A percentile compares a stretch with the other conserved stretches of the same genome.
Conservation (phyloP, 176 grass and related monocot genomes). For the Oryza rufipogon region DNA sequence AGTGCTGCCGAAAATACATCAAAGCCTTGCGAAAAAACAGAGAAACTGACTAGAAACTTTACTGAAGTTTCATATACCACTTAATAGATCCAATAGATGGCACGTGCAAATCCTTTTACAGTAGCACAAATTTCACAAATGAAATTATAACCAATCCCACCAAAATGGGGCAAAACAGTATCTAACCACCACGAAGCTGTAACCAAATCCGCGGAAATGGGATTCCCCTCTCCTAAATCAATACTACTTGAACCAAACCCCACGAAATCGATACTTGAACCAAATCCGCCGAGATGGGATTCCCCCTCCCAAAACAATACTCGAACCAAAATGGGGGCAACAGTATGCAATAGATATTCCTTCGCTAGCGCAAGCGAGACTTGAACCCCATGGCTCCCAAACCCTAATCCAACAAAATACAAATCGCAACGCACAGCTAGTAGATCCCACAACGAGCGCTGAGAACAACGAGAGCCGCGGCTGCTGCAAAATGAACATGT, state of each 20-base stretch:
- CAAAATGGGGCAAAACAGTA: not conserved
- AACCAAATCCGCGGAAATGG: too few species aligned
- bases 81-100: not conserved
- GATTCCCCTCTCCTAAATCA: not conserved
- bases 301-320: not conserved
- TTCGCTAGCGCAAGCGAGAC: not conserved
- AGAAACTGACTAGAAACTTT: not conserved
- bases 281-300: not conserved
- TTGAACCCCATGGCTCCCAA: not conserved
- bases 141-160: not conserved
- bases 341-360: too few species aligned
- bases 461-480: not conserved
- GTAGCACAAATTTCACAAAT: not conserved
- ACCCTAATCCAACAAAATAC: constrained; percentile 8
- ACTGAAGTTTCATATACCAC: not conserved
- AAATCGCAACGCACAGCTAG: not conserved
- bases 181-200: too few species aligned
- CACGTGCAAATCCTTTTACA: not conserved
- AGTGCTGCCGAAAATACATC: not conserved
- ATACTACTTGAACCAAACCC: too few species aligned
- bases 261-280: not conserved
- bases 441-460: not conserved
- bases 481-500: not conserved
- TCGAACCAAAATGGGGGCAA: too few species aligned
- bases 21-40: not conserved